Base-by-base conservation (phyloP, 768 basidiomycete genomes). In the Porphyrellus cyaneotinctus region DNA sequence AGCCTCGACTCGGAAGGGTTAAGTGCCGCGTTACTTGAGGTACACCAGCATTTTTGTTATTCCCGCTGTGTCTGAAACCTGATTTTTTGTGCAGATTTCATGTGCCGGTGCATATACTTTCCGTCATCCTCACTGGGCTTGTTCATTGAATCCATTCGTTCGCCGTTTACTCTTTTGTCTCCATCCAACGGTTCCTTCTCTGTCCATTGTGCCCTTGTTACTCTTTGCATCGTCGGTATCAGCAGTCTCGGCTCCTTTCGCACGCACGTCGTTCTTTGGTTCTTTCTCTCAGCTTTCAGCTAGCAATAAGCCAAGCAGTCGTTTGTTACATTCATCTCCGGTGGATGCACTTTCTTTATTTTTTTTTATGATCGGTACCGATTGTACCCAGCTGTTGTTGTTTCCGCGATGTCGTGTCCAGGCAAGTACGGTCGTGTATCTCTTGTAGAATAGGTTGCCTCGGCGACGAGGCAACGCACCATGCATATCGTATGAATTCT, bases 1-100 rank as follows among this genome's bases (percentile, higher is more conserved):
- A 1, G 60, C 64, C 28, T 67, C 56, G n/a, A n/a, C n/a, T n/a
- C n/a, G n/a, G n/a, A 67, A 58, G 48, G 56, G 54, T 41, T 65
- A 65, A 47, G 18, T 42, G 14, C 15, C 26, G 11, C 23, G 20
- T 39, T 28, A 10, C 24, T 28, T 24, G 26, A 51, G 49, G 62
- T 64, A 47, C 13, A 11, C 2, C 32, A 2, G 6, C 10, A 13
- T 28, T 17, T 32, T 24, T 11, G 11, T 18, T 13, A 4, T 18
- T 23, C 31, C 1, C 9, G 28, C 3, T 0, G 4, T 26, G 22
- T 52, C 56, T 64, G 33, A 12, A 5, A 6, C 22, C 12, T 39
- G 38, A 66, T 35, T 17, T 39, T 20, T 14, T 38, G 13, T 3
- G 17, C 30, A 58, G 51, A 23, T 43, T 51, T 28, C 32, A 8